Evolutionary conservation across 345 rosid species (phyloP), one percentile per base, ranked within the genome.

Genomic region (Citrus glauca): DNA sequence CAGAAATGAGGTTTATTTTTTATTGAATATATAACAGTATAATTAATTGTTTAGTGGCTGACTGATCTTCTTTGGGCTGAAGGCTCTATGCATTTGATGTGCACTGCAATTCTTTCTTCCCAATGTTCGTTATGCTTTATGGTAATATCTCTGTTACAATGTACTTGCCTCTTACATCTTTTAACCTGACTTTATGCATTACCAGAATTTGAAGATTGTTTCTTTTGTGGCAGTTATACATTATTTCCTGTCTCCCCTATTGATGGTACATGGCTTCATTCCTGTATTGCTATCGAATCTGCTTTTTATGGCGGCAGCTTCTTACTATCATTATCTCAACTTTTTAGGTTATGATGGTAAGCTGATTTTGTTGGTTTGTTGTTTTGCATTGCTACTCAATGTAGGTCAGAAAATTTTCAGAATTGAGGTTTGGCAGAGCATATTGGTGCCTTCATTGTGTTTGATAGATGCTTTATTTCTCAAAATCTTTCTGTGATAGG

Each of bases 81-180:
- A 97, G 99, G 99, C 81, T 97, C 65, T 97, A 97, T 74, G 92
- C 98, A 70, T 97, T 97, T 86, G 99, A 97, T 74, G 99, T 97
- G 87, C 97, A 97, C 92, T 97, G 99, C 98, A 94, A 97, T 89
- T 91, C 99, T 53, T 97, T 97, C 95, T 94, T 97, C 87, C 99
- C 99, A 37, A 79, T 97, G 95, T 97, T 97, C 80, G 92, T 93
- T 50, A 82, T 94, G 86, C 98, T 94, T 72, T 91, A 93, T 28
- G 98, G 99, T 94, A 90, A 90, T 78, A 75, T 25, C 70, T 72
- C 17, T 73, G 11, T 48, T 6, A 24, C 27, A 57, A 59, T 38
- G 30, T 32, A 42, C 72, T 45, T 28, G 10, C 8, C 45, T 25
- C 67, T 74, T 50, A 60, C 65, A 35, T 55, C 61, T 77, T 25